Percentiles rank a stretch among this genome's conserved stretches.
Conservation (phyloP, 176 grass and related monocot genomes). For the Ensete glaucum region DNA sequence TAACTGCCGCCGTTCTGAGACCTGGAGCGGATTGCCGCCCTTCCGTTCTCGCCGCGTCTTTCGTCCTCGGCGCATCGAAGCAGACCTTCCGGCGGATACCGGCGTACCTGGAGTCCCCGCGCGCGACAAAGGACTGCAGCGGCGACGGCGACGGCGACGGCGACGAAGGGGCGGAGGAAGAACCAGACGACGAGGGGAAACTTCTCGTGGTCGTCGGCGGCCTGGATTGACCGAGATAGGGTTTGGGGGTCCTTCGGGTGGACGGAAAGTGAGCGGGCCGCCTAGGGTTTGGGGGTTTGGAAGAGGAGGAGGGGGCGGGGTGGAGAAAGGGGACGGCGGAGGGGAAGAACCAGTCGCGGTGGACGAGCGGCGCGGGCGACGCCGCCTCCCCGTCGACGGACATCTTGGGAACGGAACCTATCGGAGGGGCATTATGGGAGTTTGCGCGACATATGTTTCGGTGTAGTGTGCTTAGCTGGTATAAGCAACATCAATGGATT, state of each 20-base stretch:
- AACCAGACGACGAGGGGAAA: constrained; percentile 25
- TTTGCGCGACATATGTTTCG: too few species aligned
- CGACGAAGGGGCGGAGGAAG: constrained; percentile 21
- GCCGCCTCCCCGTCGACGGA: constrained; percentile 36
- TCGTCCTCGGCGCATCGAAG: background rate
- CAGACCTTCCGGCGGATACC: constrained; percentile 34
- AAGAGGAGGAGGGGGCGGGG: constrained; percentile 4
- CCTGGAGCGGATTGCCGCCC: constrained; percentile 11
- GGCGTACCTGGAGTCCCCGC: constrained; percentile 40
- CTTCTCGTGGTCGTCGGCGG: constrained; percentile 22
- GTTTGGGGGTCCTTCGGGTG: constrained; percentile 37
- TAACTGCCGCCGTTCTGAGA: constrained; percentile 14
- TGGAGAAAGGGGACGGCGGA: constrained; percentile 38
- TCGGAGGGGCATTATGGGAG: background rate
- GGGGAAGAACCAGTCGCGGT: constrained; percentile 80
- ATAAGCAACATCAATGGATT: too few species aligned
- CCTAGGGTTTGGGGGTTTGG: constrained; percentile 23
- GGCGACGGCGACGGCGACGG: background rate
- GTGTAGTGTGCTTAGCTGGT: too few species aligned
- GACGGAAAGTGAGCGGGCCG: constrained; percentile 38
- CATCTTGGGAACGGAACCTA: constrained; percentile 28
- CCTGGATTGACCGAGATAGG: constrained; percentile 25
- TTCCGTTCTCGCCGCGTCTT: background rate
- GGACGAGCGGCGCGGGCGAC: constrained; percentile 14
- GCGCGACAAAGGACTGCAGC: constrained; percentile 14